phyloP scores from a whole-genome alignment of 148 eudicot genomes.

The Linanthus parryae region DNA sequence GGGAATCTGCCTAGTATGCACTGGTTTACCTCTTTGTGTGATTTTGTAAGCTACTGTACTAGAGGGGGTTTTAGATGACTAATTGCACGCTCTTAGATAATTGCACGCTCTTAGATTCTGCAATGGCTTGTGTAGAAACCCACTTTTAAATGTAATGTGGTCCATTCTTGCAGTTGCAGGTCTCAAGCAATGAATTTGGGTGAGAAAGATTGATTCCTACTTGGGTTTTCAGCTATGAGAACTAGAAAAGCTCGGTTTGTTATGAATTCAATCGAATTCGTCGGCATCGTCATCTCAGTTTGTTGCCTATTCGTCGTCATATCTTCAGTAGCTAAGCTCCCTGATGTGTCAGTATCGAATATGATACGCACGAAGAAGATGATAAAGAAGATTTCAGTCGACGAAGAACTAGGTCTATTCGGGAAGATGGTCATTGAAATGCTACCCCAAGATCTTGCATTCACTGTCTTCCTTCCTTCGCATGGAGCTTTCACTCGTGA shows the following conservation, averaged over 20 bases:
- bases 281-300: slow-evolving; percentile 28
- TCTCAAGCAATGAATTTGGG: slow-evolving; percentile 1
- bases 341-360: slow-evolving; percentile 23
- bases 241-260: slow-evolving; percentile 17
- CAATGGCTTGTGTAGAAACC: no score
- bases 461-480: slow-evolving; percentile 77
- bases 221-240: slow-evolving; percentile 7
- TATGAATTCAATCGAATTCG: slow-evolving; percentile 25
- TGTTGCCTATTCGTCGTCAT: slow-evolving; percentile 36
- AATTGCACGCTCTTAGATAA: no score
- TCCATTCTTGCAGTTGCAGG: no score
- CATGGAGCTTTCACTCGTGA: slow-evolving; percentile 53
- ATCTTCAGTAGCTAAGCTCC: slow-evolving; percentile 42
- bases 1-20: no score
- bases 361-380: slow-evolving; percentile 5
- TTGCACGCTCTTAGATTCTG: no score
- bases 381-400: neutral
- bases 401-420: slow-evolving; percentile 37
- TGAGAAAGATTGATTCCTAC: neutral
- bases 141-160: no score
- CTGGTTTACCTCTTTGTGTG: no score
- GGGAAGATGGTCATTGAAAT: slow-evolving; percentile 63
- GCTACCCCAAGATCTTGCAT: slow-evolving; percentile 74
- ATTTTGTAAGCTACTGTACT: no score
- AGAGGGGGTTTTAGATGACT: no score